Evolutionary conservation across 2,329 filamentous ascomycete species (phyloP), one percentile per base, ranked within the genome.

Genomic region (Ambrosiella xylebori): DNA sequence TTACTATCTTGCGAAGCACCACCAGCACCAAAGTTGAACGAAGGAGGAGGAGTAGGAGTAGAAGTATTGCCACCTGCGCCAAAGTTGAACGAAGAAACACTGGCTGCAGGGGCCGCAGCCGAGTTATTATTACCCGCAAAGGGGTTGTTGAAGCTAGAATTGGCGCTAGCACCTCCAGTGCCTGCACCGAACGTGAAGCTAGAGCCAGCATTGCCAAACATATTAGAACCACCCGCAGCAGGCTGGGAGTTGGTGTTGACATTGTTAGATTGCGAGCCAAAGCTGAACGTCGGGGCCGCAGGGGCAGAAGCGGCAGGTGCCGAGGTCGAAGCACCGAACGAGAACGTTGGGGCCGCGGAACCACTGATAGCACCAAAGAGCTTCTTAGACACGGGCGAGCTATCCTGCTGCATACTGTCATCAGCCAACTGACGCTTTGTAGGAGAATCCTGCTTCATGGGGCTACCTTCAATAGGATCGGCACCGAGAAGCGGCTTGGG

Each of bases 371-470:
- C 55, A 38, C 59, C 61, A 41, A 63, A 61, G 2, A 60, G 52
- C 13, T 64, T 62, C 60, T 67, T 66, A 7, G 59, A 49, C 8
- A 61, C 50, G 11, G 61, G 58, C 13, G 60, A 55, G 54, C 58
- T 59, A 19, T 63, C 59, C 35, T 59, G 58, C n/a, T 57, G 49
- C 45, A 61, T 61, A 35, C 52, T 54, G 41, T 61, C 59, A 4
- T 57, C 53, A 2, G 15, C 54, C 7, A 56, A 19, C 37, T 47
- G 36, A 57, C 52, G 57, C 49, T 57, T 62, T 38, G 40, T 57
- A 50, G 56, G 59, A 7, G 59, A 61, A 57, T 73, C 70, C 59
- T 76, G 70, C 61, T 74, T 73, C 64, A 75, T 71, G 13, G 69
- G 70, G 56, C 71, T 72, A 38, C 70, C 70, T 54, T 67, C 69